phyloP scores from a whole-genome alignment of 345 rosid genomes.

The Lumnitzera littorea region DNA sequence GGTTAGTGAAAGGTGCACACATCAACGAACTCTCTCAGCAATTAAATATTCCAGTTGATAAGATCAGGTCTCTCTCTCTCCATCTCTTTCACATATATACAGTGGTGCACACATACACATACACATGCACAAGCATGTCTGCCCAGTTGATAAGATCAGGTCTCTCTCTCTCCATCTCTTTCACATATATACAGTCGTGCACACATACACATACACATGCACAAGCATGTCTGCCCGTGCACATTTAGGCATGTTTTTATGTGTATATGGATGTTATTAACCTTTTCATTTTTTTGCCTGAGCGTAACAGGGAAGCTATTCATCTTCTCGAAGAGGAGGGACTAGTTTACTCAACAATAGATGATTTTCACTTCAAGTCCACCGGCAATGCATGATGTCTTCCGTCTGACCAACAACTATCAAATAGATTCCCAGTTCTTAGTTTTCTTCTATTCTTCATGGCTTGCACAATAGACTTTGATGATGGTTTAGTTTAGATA shows the following conservation, averaged over 20 bases:
- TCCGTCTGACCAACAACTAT: background rate
- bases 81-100: constrained; percentile 7
- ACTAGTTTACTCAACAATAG: constrained; percentile 49
- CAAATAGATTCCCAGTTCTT: background rate
- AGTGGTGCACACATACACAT: no score
- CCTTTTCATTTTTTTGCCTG: constrained; percentile 3
- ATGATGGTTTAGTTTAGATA: no score
- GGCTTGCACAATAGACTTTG: background rate
- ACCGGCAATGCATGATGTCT: constrained; percentile 43
- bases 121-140: background rate
- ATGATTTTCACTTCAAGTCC: constrained; percentile 65
- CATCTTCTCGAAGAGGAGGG: constrained; percentile 52
- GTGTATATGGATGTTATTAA: no score
- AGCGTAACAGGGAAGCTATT: constrained; percentile 55
- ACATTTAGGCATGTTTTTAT: no score
- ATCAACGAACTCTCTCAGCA: constrained; percentile 45
- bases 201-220: background rate
- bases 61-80: constrained; percentile 47
- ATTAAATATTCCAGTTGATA: constrained; percentile 44
- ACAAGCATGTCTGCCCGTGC: background rate
- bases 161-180: constrained; percentile 22
- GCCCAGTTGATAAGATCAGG: constrained; percentile 11
- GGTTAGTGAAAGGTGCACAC: constrained; percentile 55
- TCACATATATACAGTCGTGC: background rate
- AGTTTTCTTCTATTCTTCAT: background rate